Percentiles rank a stretch among this genome's conserved stretches.
These are phyloP conservation scores for Chaetomium fimeti DNA, from an alignment of 495 filamentous ascomycete genomes.

Conservation along the genomic window DNA sequence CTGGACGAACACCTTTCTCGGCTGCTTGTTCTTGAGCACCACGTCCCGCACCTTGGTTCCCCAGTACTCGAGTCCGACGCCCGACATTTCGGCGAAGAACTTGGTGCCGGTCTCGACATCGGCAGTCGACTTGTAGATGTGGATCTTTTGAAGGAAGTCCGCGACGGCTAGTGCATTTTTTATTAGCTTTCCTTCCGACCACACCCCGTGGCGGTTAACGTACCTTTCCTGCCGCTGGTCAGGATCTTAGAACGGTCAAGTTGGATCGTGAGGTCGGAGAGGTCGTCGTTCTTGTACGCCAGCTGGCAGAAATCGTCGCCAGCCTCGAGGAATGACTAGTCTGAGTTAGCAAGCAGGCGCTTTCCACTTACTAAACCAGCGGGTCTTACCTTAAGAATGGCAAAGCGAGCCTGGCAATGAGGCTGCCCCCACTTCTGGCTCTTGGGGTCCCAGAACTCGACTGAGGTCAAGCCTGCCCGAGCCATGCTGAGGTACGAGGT, in stretches of 20 bases:
- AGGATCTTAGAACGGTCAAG: slow-evolving; percentile 84
- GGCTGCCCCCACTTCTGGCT: slow-evolving; percentile 89
- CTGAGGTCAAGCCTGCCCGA: slow-evolving; percentile 74
- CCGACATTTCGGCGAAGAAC: slow-evolving; percentile 80
- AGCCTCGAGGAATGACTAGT: slow-evolving; percentile 78
- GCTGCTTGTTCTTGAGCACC: slow-evolving; percentile 82
- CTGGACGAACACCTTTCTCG: slow-evolving; percentile 94
- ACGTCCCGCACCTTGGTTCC: slow-evolving; percentile 69
- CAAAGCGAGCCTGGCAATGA: slow-evolving; percentile 92
- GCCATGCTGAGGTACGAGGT: slow-evolving; percentile 89
- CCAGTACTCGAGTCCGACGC: slow-evolving; percentile 77
- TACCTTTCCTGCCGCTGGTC: slow-evolving; percentile 53
- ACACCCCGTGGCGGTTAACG: slow-evolving; percentile 5
- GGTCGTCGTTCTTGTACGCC: slow-evolving; percentile 67
- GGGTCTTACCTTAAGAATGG: slow-evolving; percentile 64
- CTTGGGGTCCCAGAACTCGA: slow-evolving; percentile 90
- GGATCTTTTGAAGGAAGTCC: slow-evolving; percentile 84
- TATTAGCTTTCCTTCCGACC: slow-evolving; percentile 27
- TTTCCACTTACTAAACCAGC: too few relatives aligned
- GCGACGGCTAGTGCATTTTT: slow-evolving; percentile 63
- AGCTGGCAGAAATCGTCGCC: slow-evolving; percentile 80
- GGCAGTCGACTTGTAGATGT: slow-evolving; percentile 88
- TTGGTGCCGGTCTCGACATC: slow-evolving; percentile 71
- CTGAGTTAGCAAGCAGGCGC: slow-evolving; percentile 10
- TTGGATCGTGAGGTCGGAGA: slow-evolving; percentile 74